These are phyloP conservation scores for Crotalaria pallida DNA, from an alignment of 306 rosid species.

Conservation along the genomic window DNA sequence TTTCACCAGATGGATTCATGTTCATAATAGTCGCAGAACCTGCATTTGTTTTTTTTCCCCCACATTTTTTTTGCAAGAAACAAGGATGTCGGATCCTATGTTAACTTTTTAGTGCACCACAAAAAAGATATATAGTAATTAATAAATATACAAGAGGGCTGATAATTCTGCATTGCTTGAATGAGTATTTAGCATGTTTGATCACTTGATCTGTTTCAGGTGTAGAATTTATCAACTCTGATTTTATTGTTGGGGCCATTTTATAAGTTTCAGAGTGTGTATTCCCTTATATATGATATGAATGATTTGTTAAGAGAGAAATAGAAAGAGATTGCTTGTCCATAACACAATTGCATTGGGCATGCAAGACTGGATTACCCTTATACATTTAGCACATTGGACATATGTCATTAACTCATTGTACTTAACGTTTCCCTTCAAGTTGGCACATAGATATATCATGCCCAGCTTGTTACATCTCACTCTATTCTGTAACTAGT, in stretches of 20 bases:
- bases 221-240: not conserved
- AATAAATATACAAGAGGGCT: not conserved
- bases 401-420: not conserved
- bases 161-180: not conserved
- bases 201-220: constrained; percentile 11
- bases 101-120: not conserved
- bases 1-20: constrained; percentile 3
- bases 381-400: not conserved
- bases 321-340: not conserved
- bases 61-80: not conserved
- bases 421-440: too few relatives aligned
- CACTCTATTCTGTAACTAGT: too few relatives aligned
- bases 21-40: not conserved
- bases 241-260: not conserved
- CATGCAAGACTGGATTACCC: not conserved
- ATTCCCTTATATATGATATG: not conserved
- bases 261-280: not conserved
- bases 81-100: not conserved
- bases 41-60: not conserved
- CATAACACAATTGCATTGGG: not conserved
- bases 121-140: not conserved
- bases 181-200: not conserved
- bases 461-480: too few relatives aligned
- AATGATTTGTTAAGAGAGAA: too few relatives aligned
- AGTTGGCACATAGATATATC: too few relatives aligned